Percentiles rank a stretch among this genome's conserved stretches.
phyloP scores from a whole-genome alignment of 23 red algal genomes.

The Gracilariopsis chorda region DNA sequence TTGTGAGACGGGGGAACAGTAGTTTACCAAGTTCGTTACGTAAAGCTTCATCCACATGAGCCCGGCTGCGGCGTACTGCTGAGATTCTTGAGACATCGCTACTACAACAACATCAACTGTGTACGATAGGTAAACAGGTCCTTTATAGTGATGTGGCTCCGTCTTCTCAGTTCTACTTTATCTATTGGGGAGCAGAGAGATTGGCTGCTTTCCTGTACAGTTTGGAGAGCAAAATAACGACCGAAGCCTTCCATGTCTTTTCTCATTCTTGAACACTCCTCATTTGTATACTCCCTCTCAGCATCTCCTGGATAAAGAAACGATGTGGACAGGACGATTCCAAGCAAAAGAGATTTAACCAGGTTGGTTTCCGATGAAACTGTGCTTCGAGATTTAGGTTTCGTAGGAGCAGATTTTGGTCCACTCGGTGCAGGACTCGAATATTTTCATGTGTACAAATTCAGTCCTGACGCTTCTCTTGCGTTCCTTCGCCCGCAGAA shows the following conservation, averaged over 20 bases:
- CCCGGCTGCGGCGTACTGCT: neutral
- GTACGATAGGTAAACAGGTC: neutral
- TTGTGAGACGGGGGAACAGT: too few relatives aligned
- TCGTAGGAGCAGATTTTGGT: neutral
- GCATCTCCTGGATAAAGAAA: neutral
- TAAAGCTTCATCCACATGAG: neutral
- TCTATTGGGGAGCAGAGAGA: too few relatives aligned
- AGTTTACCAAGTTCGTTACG: neutral
- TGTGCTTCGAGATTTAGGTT: neutral
- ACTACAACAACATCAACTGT: neutral
- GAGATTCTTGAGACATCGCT: slow-evolving; percentile 21
- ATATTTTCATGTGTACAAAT: neutral
- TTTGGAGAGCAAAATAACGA: neutral
- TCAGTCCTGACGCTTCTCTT: neutral
- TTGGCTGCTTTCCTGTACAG: neutral
- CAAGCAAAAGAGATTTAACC: neutral
- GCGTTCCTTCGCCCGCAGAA: neutral
- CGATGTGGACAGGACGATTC: neutral
- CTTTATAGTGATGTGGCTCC: neutral
- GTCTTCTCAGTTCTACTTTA: neutral
- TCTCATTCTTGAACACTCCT: neutral
- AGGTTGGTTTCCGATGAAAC: neutral
- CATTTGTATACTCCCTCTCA: too few relatives aligned
- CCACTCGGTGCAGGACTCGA: neutral
- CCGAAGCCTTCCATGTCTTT: neutral